A percentile compares a stretch with the other conserved stretches of the same genome.
These are phyloP conservation scores for Leccinum broughii DNA, from an alignment of 768 basidiomycete species.

Conservation along the genomic window DNA sequence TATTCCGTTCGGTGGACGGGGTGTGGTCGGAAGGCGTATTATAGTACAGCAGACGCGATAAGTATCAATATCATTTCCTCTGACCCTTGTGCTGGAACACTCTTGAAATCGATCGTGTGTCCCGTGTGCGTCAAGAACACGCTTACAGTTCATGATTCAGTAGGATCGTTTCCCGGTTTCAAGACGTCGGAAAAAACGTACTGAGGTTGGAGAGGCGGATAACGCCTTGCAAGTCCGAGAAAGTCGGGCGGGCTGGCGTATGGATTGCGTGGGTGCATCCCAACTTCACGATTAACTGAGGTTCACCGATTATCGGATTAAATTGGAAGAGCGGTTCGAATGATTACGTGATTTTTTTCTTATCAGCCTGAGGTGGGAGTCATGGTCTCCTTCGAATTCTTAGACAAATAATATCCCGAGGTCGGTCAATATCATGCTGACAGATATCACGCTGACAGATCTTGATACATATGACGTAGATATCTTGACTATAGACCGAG, in stretches of 20 bases:
- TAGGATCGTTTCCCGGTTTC: not conserved
- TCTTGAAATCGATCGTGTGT: constrained; percentile 70
- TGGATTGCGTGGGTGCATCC: constrained; percentile 12
- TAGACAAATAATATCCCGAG: not conserved
- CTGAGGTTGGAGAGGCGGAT: constrained; percentile 58
- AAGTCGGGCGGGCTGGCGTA: constrained; percentile 61
- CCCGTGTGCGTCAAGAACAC: constrained; percentile 26
- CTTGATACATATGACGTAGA: not conserved
- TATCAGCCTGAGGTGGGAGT: not conserved
- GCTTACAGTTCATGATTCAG: constrained; percentile 21
- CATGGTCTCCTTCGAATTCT: not conserved
- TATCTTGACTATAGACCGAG: too few species aligned
- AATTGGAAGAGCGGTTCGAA: not conserved
- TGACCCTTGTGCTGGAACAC: constrained; percentile 70
- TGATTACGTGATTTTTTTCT: not conserved
- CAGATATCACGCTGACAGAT: not conserved
- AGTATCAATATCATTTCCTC: not conserved
- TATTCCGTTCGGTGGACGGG: constrained; percentile 4
- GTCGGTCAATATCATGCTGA: not conserved
- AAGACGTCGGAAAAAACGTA: constrained; percentile 32
- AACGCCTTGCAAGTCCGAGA: constrained; percentile 49
- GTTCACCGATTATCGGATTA: not conserved
- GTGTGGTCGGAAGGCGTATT: constrained; percentile 4
- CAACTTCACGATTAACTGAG: not conserved
- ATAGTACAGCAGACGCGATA: not conserved